A percentile compares a stretch with the other conserved stretches of the same genome.
Conservation (phyloP, 139 green algal species). For the Tetratostichococcus sp. region DNA sequence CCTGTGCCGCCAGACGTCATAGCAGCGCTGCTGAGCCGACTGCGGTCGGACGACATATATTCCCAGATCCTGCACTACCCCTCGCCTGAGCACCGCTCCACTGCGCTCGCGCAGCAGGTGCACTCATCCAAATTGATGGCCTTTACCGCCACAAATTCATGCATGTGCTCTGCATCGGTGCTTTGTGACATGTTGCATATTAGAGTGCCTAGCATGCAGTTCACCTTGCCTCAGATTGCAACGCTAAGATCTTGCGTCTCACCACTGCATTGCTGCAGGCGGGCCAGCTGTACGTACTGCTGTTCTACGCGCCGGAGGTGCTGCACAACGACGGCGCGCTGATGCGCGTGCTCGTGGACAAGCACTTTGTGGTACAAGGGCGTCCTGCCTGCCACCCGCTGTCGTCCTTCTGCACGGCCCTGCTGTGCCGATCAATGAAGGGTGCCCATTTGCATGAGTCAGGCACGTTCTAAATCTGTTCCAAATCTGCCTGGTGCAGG, state of each 20-base stretch:
- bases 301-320: conserved; percentile 10
- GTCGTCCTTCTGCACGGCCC: too few species aligned
- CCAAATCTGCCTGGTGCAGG: too few species aligned
- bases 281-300: conserved; percentile 7
- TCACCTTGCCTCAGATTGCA: too few species aligned
- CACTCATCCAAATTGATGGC: too few species aligned
- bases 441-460: too few species aligned
- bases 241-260: background rate
- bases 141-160: too few species aligned
- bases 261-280: background rate
- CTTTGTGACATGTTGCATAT: too few species aligned
- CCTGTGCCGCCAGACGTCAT: conserved; percentile 3
- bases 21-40: background rate
- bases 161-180: too few species aligned
- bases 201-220: too few species aligned
- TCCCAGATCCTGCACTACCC: conserved; percentile 6
- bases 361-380: conserved; percentile 13
- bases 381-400: too few species aligned
- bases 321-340: conserved; percentile 15
- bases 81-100: background rate
- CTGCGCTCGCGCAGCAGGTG: conserved; percentile 4
- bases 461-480: too few species aligned
- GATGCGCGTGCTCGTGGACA: conserved; percentile 19
- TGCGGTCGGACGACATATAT: conserved; percentile 14
- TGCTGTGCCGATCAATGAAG: too few species aligned